A percentile compares a stretch with the other conserved stretches of the same genome.
Conservation (phyloP, 345 rosid species). For the Lenwebbia sp. region DNA sequence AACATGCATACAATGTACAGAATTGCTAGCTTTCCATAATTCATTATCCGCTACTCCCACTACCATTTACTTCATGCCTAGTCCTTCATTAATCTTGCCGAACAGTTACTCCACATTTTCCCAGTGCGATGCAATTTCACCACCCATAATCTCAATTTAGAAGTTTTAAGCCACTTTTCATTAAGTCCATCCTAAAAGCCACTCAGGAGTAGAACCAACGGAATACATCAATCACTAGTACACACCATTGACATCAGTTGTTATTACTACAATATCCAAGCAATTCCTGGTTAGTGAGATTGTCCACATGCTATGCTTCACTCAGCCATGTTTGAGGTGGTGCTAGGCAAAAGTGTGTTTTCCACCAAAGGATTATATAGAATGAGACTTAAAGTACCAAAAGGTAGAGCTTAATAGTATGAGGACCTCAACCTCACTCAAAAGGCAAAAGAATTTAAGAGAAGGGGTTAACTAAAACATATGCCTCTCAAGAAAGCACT, state of each 20-base stretch:
- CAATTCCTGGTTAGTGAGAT: background rate
- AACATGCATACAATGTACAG: background rate
- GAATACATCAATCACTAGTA: background rate
- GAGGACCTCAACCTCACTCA: background rate
- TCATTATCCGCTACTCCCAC: background rate
- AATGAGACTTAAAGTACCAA: background rate
- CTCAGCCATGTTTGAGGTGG: background rate
- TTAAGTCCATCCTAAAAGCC: background rate
- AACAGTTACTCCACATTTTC: background rate
- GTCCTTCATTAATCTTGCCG: background rate
- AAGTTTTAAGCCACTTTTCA: background rate
- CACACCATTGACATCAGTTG: background rate
- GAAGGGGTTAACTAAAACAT: background rate
- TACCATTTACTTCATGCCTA: background rate
- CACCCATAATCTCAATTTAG: background rate
- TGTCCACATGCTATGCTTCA: background rate
- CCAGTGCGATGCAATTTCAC: background rate
- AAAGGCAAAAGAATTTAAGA: background rate
- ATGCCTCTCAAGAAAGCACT: background rate
- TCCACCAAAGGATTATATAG: background rate
- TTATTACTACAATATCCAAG: background rate
- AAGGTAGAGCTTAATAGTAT: background rate
- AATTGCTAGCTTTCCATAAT: background rate
- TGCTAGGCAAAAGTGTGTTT: background rate
- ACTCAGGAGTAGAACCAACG: background rate